phyloP scores from a whole-genome alignment of 257 asterid species.

The Gentiana straminea region DNA sequence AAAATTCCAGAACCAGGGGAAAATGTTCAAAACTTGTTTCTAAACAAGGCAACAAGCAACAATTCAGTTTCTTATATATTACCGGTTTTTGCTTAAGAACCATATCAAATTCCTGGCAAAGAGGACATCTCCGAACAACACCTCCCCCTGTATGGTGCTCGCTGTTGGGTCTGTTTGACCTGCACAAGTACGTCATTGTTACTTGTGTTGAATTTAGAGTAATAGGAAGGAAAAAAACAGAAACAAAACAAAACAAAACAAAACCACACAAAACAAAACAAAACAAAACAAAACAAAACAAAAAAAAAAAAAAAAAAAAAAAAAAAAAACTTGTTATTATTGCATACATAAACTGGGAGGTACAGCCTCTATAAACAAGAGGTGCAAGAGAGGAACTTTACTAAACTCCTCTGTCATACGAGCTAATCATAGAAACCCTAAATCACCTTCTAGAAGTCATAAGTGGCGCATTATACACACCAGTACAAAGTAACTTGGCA shows the following conservation, averaged over 20 bases:
- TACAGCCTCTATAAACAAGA: too few species aligned
- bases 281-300: not conserved
- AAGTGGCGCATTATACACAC: too few species aligned
- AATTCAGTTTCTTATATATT: conserved; percentile 8
- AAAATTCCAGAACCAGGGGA: not conserved
- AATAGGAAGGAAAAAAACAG: not conserved
- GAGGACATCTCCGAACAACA: conserved; percentile 66
- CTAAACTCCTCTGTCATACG: too few species aligned
- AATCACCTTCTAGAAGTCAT: too few species aligned
- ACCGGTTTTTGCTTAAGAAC: conserved; percentile 85
- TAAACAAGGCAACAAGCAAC: too few species aligned
- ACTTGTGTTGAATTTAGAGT: conserved; percentile 11
- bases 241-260: not conserved
- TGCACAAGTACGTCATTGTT: conserved; percentile 24
- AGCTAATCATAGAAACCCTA: too few species aligned
- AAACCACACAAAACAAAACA: not conserved
- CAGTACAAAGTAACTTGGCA: too few species aligned
- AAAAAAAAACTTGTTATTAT: not conserved
- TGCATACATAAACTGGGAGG: too few species aligned
- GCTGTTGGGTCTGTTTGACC: conserved; percentile 58
- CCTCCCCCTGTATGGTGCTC: conserved; percentile 56
- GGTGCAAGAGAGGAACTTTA: too few species aligned
- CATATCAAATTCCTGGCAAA: conserved; percentile 80
- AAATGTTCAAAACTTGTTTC: not conserved
- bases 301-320: too few species aligned